Conservation (phyloP, 768 basidiomycete species). For the Suillus hirtellus region DNA sequence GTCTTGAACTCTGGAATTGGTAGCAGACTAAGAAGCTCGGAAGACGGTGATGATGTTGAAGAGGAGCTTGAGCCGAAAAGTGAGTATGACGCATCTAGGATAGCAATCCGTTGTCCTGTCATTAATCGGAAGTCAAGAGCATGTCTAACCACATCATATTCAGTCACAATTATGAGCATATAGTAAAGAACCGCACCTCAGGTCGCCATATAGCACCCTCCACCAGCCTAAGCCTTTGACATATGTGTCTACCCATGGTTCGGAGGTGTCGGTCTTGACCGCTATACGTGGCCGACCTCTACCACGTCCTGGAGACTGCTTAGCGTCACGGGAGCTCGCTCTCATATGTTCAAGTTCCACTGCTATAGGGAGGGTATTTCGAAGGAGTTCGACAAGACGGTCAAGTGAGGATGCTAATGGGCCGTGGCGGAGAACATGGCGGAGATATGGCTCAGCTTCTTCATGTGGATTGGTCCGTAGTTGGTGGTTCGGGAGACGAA, state of each 20-base stretch:
- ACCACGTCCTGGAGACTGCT: conserved; percentile 5
- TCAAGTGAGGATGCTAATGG: conserved; percentile 65
- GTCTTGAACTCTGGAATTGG: conserved; percentile 61
- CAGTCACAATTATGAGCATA: neutral
- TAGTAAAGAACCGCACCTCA: conserved; percentile 45
- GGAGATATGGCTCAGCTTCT: conserved; percentile 74
- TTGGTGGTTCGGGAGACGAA: conserved; percentile 32
- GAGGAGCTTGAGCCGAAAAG: conserved; percentile 36
- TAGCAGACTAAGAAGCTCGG: conserved; percentile 41
- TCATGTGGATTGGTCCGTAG: conserved; percentile 68
- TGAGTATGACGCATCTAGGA: conserved; percentile 74
- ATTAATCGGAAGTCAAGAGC: conserved; percentile 81
- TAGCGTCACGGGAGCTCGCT: conserved; percentile 38
- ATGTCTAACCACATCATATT: conserved; percentile 43
- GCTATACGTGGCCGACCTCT: conserved; percentile 23
- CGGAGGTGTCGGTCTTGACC: conserved; percentile 17
- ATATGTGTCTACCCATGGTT: conserved; percentile 57
- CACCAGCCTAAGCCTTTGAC: conserved; percentile 85
- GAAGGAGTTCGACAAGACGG: conserved; percentile 64
- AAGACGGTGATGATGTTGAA: conserved; percentile 4
- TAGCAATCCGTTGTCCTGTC: conserved; percentile 60
- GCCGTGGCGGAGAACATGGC: conserved; percentile 69
- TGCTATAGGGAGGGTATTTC: conserved; percentile 78
- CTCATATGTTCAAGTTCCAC: conserved; percentile 59
- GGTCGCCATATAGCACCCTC: conserved; percentile 67